phyloP scores from a whole-genome alignment of 2,329 filamentous ascomycete genomes.

The Herpomyces periplanetae region DNA sequence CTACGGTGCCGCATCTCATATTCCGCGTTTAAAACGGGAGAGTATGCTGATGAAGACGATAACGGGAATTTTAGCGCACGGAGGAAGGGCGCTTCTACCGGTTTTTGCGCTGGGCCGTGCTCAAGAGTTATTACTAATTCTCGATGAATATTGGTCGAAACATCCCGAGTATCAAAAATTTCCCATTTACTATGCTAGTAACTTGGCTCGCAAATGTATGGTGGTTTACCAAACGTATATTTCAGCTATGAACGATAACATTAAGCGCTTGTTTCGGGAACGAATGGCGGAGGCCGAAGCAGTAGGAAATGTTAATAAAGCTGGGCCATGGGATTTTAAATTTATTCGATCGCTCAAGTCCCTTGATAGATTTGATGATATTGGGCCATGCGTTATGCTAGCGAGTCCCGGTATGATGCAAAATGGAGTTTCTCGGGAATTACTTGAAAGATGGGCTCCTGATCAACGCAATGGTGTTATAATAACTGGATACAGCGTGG shows the following conservation, averaged over 20 bases:
- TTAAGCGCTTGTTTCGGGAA: conserved; percentile 72
- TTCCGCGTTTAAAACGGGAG: conserved; percentile 60
- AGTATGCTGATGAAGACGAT: conserved; percentile 82
- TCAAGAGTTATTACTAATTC: conserved; percentile 64
- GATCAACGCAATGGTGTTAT: conserved; percentile 92
- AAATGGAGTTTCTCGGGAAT: conserved; percentile 63
- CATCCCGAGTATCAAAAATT: conserved; percentile 57
- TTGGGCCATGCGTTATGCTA: conserved; percentile 83
- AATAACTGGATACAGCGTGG: conserved; percentile 90
- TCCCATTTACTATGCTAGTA: conserved; percentile 90
- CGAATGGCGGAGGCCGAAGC: conserved; percentile 65
- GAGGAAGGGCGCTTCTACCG: conserved; percentile 65
- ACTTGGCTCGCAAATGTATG: conserved; percentile 85
- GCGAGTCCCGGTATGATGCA: conserved; percentile 94
- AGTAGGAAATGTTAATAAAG: conserved; percentile 23
- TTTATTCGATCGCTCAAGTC: conserved; percentile 71
- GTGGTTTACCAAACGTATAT: conserved; percentile 94
- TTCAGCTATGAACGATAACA: conserved; percentile 95
- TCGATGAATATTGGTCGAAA: conserved; percentile 85
- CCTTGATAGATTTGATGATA: conserved; percentile 75
- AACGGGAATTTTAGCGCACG: conserved; percentile 55
- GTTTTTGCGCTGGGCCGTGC: conserved; percentile 79
- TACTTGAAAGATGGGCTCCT: conserved; percentile 80
- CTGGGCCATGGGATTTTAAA: conserved; percentile 81
- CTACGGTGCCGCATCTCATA: conserved; percentile 74